Evolutionary conservation across 257 asterid genomes (phyloP).

Genomic region (Catharanthus roseus): DNA sequence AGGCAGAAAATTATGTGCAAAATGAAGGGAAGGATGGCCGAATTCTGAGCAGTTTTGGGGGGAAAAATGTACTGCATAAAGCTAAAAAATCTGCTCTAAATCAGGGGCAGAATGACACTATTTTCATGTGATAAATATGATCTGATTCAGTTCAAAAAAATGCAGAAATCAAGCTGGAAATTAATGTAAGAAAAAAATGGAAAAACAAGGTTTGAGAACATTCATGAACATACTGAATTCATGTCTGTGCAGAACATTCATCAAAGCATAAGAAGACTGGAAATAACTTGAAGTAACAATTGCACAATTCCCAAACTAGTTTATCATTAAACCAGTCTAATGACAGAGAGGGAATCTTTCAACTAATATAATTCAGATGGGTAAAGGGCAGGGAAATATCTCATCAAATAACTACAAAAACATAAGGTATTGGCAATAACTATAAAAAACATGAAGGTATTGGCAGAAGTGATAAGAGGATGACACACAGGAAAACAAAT

Average conservation of each 20-base stretch:
- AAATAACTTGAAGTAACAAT: not conserved
- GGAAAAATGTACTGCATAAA: too few species aligned
- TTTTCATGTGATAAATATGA: too few species aligned
- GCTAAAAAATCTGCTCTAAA: too few species aligned
- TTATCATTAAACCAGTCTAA: not conserved
- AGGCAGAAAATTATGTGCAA: too few species aligned
- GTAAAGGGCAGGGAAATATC: not conserved
- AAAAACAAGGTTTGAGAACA: too few species aligned
- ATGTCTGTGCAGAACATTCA: constrained; percentile 40
- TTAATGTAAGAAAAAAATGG: too few species aligned
- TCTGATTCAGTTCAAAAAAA: too few species aligned
- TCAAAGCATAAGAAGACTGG: not conserved
- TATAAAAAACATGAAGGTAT: not conserved
- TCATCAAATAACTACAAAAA: not conserved
- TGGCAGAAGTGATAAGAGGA: not conserved
- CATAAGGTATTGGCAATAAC: not conserved
- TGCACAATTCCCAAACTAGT: not conserved
- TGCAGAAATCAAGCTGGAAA: too few species aligned
- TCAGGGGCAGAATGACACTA: too few species aligned
- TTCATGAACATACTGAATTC: too few species aligned
- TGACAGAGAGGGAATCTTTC: not conserved
- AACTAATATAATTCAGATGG: not conserved
- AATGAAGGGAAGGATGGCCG: too few species aligned
- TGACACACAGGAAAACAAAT: not conserved
- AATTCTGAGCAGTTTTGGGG: too few species aligned